Evolutionary conservation across 306 rosid genomes (phyloP).

Genomic region (Vachellia collinsii): DNA sequence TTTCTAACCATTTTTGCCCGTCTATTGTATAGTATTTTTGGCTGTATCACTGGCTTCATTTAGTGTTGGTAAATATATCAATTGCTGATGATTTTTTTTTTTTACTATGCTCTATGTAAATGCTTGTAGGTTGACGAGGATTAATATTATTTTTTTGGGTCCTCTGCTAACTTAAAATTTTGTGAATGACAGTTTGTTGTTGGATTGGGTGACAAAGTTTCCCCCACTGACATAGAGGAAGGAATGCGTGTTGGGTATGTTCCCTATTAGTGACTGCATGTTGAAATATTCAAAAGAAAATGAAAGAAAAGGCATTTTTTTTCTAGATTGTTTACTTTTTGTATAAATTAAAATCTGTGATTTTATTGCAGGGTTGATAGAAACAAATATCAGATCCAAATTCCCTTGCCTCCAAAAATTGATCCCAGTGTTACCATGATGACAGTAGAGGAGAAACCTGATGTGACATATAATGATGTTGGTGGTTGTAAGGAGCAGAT

Average conservation of each 20-base stretch:
- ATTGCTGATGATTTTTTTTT: neutral
- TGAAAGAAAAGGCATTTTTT: constrained; percentile 13
- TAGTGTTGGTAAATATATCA: constrained; percentile 2
- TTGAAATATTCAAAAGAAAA: constrained; percentile 10
- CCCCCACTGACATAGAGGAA: constrained; percentile 93
- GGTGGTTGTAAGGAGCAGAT: constrained; percentile 95
- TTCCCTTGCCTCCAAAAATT: constrained; percentile 88
- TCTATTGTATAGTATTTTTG: neutral
- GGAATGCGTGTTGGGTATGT: constrained; percentile 97
- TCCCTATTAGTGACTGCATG: constrained; percentile 9
- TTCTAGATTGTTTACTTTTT: constrained; percentile 2
- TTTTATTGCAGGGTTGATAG: constrained; percentile 70
- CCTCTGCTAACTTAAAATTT: neutral
- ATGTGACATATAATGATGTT: constrained; percentile 87
- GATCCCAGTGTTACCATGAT: constrained; percentile 94
- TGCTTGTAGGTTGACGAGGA: constrained; percentile 23
- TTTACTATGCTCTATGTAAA: constrained; percentile 13
- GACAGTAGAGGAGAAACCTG: constrained; percentile 91
- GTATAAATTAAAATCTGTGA: constrained; percentile 22
- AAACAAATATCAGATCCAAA: constrained; percentile 91
- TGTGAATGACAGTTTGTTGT: constrained; percentile 70
- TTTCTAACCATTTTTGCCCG: neutral
- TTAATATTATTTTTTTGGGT: neutral
- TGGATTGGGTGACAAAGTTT: constrained; percentile 91
- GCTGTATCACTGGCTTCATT: constrained; percentile 5